A percentile compares a stretch with the other conserved stretches of the same genome.
phyloP scores from a whole-genome alignment of 345 rosid species.

The Sisymbrium altissimum region DNA sequence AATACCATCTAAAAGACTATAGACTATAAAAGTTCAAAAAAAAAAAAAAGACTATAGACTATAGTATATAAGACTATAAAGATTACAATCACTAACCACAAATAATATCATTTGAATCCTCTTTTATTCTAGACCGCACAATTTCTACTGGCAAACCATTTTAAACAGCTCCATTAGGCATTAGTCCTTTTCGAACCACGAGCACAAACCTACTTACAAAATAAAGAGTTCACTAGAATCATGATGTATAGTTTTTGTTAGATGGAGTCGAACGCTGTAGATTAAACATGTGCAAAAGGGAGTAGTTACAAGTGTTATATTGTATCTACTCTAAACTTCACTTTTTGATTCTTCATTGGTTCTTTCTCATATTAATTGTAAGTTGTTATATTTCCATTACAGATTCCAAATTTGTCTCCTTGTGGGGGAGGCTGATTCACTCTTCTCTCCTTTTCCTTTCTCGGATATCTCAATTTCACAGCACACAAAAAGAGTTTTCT shows the following conservation, averaged over 20 bases:
- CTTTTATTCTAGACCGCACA: background rate
- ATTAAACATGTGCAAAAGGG: background rate
- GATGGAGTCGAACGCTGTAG: background rate
- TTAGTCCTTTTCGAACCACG: background rate
- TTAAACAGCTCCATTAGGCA: background rate
- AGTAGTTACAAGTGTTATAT: background rate
- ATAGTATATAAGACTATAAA: too few relatives aligned
- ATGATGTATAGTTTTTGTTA: background rate
- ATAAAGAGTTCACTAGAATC: background rate
- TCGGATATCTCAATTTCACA: constrained; percentile 20
- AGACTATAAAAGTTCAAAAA: too few relatives aligned
- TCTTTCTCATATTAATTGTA: constrained; percentile 6
- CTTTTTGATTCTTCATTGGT: constrained; percentile 8
- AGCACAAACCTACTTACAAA: background rate
- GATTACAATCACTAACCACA: too few relatives aligned
- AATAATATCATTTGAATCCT: background rate
- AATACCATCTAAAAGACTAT: too few relatives aligned
- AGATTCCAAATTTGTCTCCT: constrained; percentile 26
- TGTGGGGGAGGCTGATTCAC: constrained; percentile 32
- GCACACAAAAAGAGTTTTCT: background rate
- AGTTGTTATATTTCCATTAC: constrained; percentile 12
- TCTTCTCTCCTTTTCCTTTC: background rate
- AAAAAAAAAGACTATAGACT: too few relatives aligned
- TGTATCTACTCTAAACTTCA: background rate
- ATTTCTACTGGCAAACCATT: background rate